These are phyloP conservation scores for Curvularia sp. DNA, from an alignment of 2,329 filamentous ascomycete genomes.

Conservation along the genomic window DNA sequence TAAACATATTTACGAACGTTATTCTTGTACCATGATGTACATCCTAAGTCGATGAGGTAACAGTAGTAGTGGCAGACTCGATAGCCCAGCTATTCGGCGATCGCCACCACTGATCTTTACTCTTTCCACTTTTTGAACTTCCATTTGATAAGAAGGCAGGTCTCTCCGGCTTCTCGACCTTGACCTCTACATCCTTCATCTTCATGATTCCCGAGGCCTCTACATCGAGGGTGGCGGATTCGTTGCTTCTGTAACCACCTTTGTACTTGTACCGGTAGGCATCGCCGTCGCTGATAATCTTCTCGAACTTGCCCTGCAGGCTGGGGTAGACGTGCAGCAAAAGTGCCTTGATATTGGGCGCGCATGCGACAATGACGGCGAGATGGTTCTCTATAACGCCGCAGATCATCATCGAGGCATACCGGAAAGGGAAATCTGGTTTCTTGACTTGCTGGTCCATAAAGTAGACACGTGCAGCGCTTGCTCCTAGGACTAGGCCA, in stretches of 20 bases:
- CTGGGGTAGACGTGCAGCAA: conserved; percentile 35
- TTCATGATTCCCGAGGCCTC: conserved; percentile 8
- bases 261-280: conserved; percentile 1
- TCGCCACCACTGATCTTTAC: conserved; percentile 19
- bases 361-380: conserved; percentile 48
- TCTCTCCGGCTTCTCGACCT: conserved; percentile 5
- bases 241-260: conserved; percentile 1
- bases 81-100: conserved; percentile 25
- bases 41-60: neutral
- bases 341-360: conserved; percentile 44
- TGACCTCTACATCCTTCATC: conserved; percentile 11
- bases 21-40: neutral
- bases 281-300: conserved; percentile 17
- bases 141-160: neutral
- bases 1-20: neutral
- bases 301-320: conserved; percentile 32
- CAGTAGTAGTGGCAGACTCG: conserved; percentile 1
- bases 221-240: conserved; percentile 7
- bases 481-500: conserved; percentile 42
- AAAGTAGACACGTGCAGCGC: conserved; percentile 35
- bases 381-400: conserved; percentile 49
- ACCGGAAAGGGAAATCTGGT: conserved; percentile 38
- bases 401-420: conserved; percentile 43
- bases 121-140: conserved; percentile 1
- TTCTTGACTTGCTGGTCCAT: conserved; percentile 34